Evolutionary conservation across 306 rosid species (phyloP).

Genomic region (Medicago ruthenica): DNA sequence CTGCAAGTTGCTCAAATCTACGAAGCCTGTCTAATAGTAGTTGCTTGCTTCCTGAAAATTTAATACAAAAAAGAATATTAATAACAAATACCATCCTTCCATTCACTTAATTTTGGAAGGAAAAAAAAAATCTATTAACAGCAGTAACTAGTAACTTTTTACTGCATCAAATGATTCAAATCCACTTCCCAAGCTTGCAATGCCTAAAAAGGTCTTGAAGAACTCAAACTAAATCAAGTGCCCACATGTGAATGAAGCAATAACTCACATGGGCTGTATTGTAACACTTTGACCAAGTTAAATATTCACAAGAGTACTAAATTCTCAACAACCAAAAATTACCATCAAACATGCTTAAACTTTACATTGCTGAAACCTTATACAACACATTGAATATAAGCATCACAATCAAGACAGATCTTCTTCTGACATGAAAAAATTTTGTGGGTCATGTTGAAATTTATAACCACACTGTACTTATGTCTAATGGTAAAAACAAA

Average conservation of each 20-base stretch:
- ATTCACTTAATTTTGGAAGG: not conserved
- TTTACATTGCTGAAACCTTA: conserved; percentile 18
- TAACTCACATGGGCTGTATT: conserved; percentile 36
- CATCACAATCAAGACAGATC: conserved; percentile 35
- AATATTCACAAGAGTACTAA: conserved; percentile 21
- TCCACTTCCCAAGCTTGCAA: not conserved
- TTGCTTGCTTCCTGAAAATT: conserved; percentile 76
- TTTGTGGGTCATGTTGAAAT: conserved; percentile 56
- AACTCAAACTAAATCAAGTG: conserved; percentile 4
- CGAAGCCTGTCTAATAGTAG: conserved; percentile 76
- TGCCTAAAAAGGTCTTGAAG: conserved; percentile 28
- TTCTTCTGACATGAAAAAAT: conserved; percentile 32
- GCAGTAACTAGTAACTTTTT: not conserved
- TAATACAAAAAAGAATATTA: conserved; percentile 7
- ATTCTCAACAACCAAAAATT: conserved; percentile 41
- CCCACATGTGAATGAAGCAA: conserved; percentile 20
- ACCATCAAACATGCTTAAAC: conserved; percentile 22
- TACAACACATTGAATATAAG: conserved; percentile 47
- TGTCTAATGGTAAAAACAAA: conserved; percentile 32
- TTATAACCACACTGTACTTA: conserved; percentile 23
- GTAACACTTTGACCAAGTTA: conserved; percentile 26
- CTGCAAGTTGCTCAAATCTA: conserved; percentile 88
- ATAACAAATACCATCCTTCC: not conserved
- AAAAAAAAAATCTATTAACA: not conserved
- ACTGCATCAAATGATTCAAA: not conserved